These are phyloP conservation scores for Euryodendron excelsum DNA, from an alignment of 148 eudicot genomes.

Conservation along the genomic window DNA sequence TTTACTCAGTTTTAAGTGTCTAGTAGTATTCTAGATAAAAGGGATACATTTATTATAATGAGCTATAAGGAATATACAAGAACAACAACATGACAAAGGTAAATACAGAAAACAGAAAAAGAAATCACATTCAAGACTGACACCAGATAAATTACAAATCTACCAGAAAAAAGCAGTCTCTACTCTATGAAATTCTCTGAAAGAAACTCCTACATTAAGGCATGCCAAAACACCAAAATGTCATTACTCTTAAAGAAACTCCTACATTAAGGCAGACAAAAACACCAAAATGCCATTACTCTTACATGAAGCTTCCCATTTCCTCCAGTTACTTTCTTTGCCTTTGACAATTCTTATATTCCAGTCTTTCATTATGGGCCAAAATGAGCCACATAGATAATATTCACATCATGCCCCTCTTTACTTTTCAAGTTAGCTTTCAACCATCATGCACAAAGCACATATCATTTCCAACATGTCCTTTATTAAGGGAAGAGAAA, in stretches of 20 bases:
- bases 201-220: conserved; percentile 2
- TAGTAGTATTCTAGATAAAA: not conserved
- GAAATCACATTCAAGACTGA: not conserved
- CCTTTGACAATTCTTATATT: not conserved
- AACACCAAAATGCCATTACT: not conserved
- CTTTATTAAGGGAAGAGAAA: too few species aligned
- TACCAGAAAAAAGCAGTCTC: not conserved
- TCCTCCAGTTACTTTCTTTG: not conserved
- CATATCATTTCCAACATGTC: not conserved
- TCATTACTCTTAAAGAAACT: not conserved
- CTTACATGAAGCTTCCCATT: not conserved
- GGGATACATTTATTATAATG: not conserved
- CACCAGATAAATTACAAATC: not conserved
- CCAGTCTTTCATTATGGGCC: not conserved
- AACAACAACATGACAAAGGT: not conserved
- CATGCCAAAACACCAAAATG: not conserved
- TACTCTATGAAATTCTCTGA: not conserved
- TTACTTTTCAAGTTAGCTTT: not conserved
- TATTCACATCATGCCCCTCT: not conserved
- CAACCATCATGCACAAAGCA: too few species aligned
- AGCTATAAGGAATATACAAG: not conserved
- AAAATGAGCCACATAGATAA: not conserved
- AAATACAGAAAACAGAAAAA: not conserved
- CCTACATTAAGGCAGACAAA: not conserved
- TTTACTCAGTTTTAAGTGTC: not conserved